Percentiles rank a stretch among this genome's conserved stretches.
These are phyloP conservation scores for Glarea lozoyensis DNA, from an alignment of 495 filamentous ascomycete species.

Conservation along the genomic window DNA sequence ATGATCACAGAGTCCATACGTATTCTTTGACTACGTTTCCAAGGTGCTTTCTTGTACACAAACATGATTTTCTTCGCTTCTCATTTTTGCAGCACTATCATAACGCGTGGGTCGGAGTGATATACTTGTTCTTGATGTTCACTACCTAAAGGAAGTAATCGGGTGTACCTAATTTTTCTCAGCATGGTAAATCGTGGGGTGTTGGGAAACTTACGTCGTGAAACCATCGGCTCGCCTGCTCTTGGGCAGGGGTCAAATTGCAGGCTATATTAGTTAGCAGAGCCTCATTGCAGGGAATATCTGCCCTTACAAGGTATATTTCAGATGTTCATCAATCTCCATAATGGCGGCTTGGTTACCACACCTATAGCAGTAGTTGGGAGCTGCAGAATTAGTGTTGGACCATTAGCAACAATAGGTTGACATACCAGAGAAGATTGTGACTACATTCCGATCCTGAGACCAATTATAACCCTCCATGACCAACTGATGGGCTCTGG, in stretches of 20 bases:
- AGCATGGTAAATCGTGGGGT: not conserved
- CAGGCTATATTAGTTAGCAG: slow-evolving; percentile 49
- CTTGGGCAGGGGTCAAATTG: slow-evolving; percentile 98
- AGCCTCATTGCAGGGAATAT: slow-evolving; percentile 1
- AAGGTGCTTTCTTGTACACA: slow-evolving; percentile 11
- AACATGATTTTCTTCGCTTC: slow-evolving; percentile 15
- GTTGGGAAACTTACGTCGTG: slow-evolving; percentile 54
- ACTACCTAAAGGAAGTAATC: slow-evolving; percentile 86
- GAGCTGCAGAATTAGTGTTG: slow-evolving; percentile 39
- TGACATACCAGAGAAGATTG: slow-evolving; percentile 60
- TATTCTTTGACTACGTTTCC: slow-evolving; percentile 1
- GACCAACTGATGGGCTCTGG: slow-evolving; percentile 91
- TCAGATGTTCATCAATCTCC: slow-evolving; percentile 99
- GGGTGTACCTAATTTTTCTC: slow-evolving; percentile 55
- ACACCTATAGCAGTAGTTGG: slow-evolving; percentile 98
- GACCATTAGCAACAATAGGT: not conserved
- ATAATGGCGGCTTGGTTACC: slow-evolving; percentile 99
- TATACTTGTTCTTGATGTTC: not conserved
- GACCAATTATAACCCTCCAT: slow-evolving; percentile 99
- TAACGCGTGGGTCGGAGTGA: not conserved
- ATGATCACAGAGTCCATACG: not conserved
- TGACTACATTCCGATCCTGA: slow-evolving; percentile 91
- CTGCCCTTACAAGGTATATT: slow-evolving; percentile 95
- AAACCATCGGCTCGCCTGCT: slow-evolving; percentile 98
- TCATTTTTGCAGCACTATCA: slow-evolving; percentile 4